These are phyloP conservation scores for Kodamaea fukazawae DNA, from an alignment of 805 yeast species.

Conservation along the genomic window DNA sequence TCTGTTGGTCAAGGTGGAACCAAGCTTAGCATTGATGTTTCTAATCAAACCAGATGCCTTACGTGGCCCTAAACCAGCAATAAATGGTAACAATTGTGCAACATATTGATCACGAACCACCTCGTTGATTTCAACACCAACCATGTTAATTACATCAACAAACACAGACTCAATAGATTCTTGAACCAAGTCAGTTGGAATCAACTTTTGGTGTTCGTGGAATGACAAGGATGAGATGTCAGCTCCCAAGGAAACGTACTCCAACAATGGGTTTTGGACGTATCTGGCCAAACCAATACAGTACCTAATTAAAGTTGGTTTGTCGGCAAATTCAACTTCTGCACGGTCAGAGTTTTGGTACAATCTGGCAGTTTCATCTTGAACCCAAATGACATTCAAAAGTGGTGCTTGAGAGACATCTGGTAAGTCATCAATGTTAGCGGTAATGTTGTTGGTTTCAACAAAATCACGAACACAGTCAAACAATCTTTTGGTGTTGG, in stretches of 20 bases:
- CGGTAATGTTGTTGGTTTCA: slow-evolving; percentile 51
- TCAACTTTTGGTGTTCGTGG: slow-evolving; percentile 68
- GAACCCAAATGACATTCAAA: slow-evolving; percentile 74
- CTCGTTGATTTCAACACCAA: slow-evolving; percentile 90
- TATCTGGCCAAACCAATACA: slow-evolving; percentile 89
- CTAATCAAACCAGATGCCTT: slow-evolving; percentile 85
- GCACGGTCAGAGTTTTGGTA: slow-evolving; percentile 81
- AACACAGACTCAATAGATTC: slow-evolving; percentile 75
- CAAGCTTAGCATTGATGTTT: slow-evolving; percentile 62
- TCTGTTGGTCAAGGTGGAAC: slow-evolving; percentile 63
- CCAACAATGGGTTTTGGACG: slow-evolving; percentile 88
- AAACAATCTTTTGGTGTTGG: slow-evolving; percentile 60
- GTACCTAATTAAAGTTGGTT: slow-evolving; percentile 75
- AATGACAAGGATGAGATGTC: slow-evolving; percentile 67
- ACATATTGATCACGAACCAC: slow-evolving; percentile 75
- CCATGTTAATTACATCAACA: slow-evolving; percentile 87
- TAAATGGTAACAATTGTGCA: slow-evolving; percentile 69
- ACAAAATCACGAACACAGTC: slow-evolving; percentile 57
- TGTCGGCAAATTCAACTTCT: slow-evolving; percentile 74
- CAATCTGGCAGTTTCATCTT: slow-evolving; percentile 89
- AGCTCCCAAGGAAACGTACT: slow-evolving; percentile 78
- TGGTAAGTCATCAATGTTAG: slow-evolving; percentile 46
- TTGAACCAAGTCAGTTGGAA: slow-evolving; percentile 59
- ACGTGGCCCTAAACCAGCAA: slow-evolving; percentile 94
- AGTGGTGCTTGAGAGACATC: slow-evolving; percentile 48